Evolutionary conservation across 148 eudicot genomes (phyloP).

Genomic region (Heliamphora exappendiculata): DNA sequence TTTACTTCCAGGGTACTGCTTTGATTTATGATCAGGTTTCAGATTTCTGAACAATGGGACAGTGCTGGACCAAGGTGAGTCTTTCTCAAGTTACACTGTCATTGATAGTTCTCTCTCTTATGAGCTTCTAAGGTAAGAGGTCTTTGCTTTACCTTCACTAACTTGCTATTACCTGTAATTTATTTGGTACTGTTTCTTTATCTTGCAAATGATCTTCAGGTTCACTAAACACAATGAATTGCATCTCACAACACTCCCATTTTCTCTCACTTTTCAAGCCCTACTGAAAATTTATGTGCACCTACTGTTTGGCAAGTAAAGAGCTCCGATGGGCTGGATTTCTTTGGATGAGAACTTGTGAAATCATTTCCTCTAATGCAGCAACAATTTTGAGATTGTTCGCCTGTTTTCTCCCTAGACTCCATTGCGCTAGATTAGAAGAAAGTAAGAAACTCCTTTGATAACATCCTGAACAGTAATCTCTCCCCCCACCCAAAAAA

Average conservation of each 20-base stretch:
- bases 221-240: background rate
- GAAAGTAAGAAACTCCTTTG: background rate
- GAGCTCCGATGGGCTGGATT: background rate
- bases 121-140: background rate
- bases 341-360: background rate
- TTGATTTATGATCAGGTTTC: constrained; percentile 17
- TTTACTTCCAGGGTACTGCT: constrained; percentile 18
- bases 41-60: constrained; percentile 45
- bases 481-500: no score
- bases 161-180: background rate
- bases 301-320: background rate
- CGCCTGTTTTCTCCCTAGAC: background rate
- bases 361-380: background rate
- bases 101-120: background rate
- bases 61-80: constrained; percentile 45
- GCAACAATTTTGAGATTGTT: background rate
- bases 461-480: background rate
- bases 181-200: background rate
- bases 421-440: background rate
- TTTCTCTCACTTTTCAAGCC: background rate
- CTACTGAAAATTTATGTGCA: background rate
- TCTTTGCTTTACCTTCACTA: background rate
- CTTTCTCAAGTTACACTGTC: constrained; percentile 2
- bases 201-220: background rate
- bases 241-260: background rate